Evolutionary conservation across 2,329 filamentous ascomycete species (phyloP).

Genomic region (Fulvia fulva): DNA sequence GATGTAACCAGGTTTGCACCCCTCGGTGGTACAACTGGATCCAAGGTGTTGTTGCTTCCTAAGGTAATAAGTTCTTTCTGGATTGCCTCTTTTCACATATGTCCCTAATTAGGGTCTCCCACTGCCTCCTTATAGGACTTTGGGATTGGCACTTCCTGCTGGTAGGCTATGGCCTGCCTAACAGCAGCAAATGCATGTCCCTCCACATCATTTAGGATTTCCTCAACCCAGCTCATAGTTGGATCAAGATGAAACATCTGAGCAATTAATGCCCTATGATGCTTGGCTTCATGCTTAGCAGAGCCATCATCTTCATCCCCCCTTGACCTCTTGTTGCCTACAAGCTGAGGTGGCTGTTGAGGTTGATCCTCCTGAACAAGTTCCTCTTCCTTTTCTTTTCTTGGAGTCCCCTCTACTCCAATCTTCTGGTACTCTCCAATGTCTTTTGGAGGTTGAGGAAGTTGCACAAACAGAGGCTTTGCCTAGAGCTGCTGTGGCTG

Average conservation of each 20-base stretch:
- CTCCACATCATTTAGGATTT: neutral
- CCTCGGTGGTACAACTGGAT: neutral
- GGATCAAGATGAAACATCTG: neutral
- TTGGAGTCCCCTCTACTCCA: neutral
- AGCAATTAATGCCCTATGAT: neutral
- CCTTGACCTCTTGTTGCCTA: neutral
- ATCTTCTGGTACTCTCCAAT: neutral
- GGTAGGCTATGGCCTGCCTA: neutral
- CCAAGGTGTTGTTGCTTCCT: neutral
- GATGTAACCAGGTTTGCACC: neutral
- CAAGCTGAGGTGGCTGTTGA: neutral
- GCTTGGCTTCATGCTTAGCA: neutral
- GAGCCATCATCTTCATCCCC: neutral
- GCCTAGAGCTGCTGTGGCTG: neutral
- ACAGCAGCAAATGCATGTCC: neutral
- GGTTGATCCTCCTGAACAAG: neutral
- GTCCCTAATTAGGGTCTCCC: neutral
- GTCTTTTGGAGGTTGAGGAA: neutral
- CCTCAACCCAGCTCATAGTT: neutral
- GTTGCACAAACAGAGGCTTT: neutral
- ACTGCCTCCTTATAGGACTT: neutral
- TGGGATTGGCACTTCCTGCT: neutral
- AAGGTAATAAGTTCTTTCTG: neutral
- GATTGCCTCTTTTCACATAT: neutral
- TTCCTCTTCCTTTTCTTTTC: neutral